These are phyloP conservation scores for Penicillium samsonianum DNA, from an alignment of 495 filamentous ascomycete species.

Conservation along the genomic window DNA sequence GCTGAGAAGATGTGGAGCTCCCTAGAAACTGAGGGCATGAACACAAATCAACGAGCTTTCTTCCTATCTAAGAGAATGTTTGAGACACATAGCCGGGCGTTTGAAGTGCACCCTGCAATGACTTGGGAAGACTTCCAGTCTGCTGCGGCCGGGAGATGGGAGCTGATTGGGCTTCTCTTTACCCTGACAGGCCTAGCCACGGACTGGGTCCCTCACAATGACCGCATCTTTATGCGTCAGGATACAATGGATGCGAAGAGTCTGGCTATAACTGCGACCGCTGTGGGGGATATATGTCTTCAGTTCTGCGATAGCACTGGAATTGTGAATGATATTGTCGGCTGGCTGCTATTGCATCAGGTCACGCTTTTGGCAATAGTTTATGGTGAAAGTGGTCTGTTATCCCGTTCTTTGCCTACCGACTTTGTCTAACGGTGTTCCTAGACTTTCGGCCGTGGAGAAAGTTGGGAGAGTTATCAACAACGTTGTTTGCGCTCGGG, in stretches of 20 bases:
- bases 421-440: background rate
- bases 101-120: constrained; percentile 22
- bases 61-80: constrained; percentile 27
- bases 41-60: constrained; percentile 17
- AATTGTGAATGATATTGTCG: constrained; percentile 29
- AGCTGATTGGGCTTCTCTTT: constrained; percentile 29
- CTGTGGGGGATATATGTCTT: constrained; percentile 32
- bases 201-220: constrained; percentile 15
- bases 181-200: constrained; percentile 22
- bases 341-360: constrained; percentile 27
- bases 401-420: background rate
- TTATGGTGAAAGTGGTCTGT: constrained; percentile 32
- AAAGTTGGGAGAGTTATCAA: constrained; percentile 30
- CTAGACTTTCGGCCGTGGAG: constrained; percentile 32
- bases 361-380: constrained; percentile 21
- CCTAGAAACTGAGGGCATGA: constrained; percentile 5
- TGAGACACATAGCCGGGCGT: constrained; percentile 16
- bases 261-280: constrained; percentile 14
- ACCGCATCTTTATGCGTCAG: constrained; percentile 10
- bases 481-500: constrained; percentile 49
- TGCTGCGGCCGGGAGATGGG: constrained; percentile 24
- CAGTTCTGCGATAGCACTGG: constrained; percentile 33
- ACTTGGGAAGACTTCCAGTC: constrained; percentile 23
- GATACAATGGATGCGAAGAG: constrained; percentile 16
- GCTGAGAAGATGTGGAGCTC: constrained; percentile 24